A percentile compares a stretch with the other conserved stretches of the same genome.
These are phyloP conservation scores for Arabidopsis arenosa DNA, from an alignment of 345 rosid species.

Conservation along the genomic window DNA sequence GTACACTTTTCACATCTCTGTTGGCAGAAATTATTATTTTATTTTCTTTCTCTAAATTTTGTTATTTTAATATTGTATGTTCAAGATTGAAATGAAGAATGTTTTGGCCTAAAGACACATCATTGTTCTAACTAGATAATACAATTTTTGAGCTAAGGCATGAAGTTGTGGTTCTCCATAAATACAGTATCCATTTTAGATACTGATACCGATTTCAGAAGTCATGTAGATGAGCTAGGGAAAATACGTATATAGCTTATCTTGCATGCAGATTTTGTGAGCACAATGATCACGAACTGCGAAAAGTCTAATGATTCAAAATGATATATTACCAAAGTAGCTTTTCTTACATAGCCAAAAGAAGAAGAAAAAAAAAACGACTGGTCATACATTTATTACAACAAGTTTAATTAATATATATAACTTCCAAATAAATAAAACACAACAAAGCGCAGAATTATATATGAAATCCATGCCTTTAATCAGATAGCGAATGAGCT, in stretches of 20 bases:
- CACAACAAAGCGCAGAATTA: slow-evolving; percentile 16
- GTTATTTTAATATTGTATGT: too few relatives aligned
- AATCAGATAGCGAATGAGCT: slow-evolving; percentile 27
- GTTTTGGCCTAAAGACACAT: too few relatives aligned
- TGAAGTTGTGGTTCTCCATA: slow-evolving; percentile 21
- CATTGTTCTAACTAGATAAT: slow-evolving; percentile 2
- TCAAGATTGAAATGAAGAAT: too few relatives aligned
- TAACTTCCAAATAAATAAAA: slow-evolving; percentile 25
- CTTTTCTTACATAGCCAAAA: slow-evolving; percentile 37
- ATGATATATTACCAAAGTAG: slow-evolving; percentile 36
- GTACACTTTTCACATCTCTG: slow-evolving; percentile 34
- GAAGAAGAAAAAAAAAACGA: slow-evolving; percentile 18
- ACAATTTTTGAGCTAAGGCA: background rate
- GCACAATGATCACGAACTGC: slow-evolving; percentile 38
- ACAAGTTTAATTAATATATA: slow-evolving; percentile 20
- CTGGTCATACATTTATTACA: slow-evolving; percentile 32
- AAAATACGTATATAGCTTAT: slow-evolving; percentile 2
- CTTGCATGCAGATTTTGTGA: slow-evolving; percentile 22
- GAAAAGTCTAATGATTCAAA: slow-evolving; percentile 35
- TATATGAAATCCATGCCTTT: slow-evolving; percentile 22
- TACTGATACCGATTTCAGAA: slow-evolving; percentile 4
- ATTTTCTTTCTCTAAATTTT: slow-evolving; percentile 9
- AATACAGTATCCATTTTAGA: background rate
- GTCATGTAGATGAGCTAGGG: slow-evolving; percentile 12
- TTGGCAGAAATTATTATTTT: slow-evolving; percentile 17